Evolutionary conservation across 306 rosid species (phyloP), one percentile per base, ranked within the genome.

Genomic region (Urtica urens): DNA sequence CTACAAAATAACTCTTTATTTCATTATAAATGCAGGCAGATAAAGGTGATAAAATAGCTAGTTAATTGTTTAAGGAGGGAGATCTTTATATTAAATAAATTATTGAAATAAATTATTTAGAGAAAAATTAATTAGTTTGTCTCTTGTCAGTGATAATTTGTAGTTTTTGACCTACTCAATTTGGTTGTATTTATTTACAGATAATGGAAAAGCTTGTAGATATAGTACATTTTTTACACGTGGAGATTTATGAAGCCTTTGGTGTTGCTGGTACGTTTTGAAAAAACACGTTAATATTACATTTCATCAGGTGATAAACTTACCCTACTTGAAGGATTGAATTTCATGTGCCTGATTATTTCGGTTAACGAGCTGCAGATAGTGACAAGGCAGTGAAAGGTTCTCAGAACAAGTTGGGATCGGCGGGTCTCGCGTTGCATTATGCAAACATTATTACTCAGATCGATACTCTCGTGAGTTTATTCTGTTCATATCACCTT

Each of bases 381-480:
- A 68, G 66, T 27, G 87, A 71, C 56, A 71, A 61, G 53, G 72
- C 66, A 20, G 67, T 24, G 23, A 69, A 77, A 55, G 81, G 78
- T 49, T 73, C 78, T 59, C 87, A 67, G 18, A 72, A 50, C 51
- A 73, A 67, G 72, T 61, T 90, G 71, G 99, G 99, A 29, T 72
- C 86, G 51, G 87, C 96, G 41, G 99, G 99, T 73, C 99, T 92
- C 40, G 95, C 96, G 31, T 73, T 90, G 83, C 99, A 90, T 71
- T 90, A 82, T 59, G 99, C 99, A 48, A 82, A 77, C 60, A 79
- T 90, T 64, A 75, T 90, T 69, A 62, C 85, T 28, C 99, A 90
- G 77, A 75, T 90, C 38, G 99, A 90, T 61, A 77, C 94, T 56
- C 78, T 90, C 57, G 99, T 90, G 64, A 82, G 99, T 81, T 46